Evolutionary conservation across 2,329 filamentous ascomycete species (phyloP).

Genomic region (Zymoseptoria pseudotritici): DNA sequence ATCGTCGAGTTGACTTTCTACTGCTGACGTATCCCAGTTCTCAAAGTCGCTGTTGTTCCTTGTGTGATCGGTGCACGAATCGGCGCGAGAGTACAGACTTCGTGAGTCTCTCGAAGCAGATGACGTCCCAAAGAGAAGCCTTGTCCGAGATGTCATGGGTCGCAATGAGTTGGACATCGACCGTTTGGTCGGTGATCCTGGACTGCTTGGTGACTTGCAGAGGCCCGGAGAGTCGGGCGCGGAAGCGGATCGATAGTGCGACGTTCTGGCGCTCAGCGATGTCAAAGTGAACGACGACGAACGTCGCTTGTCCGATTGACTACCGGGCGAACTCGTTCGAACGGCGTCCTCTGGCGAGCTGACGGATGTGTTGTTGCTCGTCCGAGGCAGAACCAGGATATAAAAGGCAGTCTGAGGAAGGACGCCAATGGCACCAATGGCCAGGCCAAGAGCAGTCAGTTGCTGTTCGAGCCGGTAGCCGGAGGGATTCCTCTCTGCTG

Average conservation of each 20-base stretch:
- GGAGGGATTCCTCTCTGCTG: neutral
- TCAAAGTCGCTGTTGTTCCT: conserved; percentile 56
- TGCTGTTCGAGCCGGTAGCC: conserved; percentile 1
- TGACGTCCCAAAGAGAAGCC: conserved; percentile 47
- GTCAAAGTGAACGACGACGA: neutral
- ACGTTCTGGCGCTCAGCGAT: neutral
- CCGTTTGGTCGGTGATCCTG: conserved; percentile 19
- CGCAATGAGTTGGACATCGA: conserved; percentile 33
- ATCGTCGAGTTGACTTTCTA: conserved; percentile 55
- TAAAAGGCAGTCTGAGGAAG: conserved; percentile 21
- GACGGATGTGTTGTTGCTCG: neutral
- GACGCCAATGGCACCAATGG: conserved; percentile 20
- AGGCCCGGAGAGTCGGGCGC: conserved; percentile 15
- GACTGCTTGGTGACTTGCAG: conserved; percentile 14
- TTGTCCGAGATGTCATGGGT: conserved; percentile 51
- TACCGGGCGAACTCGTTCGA: neutral
- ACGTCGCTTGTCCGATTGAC: neutral
- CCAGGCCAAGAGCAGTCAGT: conserved; percentile 21
- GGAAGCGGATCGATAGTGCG: neutral
- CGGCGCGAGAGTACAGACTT: conserved; percentile 24
- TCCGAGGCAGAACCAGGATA: conserved; percentile 17
- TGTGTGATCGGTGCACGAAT: conserved; percentile 27
- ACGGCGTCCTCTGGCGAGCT: neutral
- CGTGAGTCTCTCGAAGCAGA: conserved; percentile 37
- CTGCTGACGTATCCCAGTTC: conserved; percentile 65